Conservation (phyloP, 1,284 basidiomycete genomes). For the Stereum hirsutum region DNA sequence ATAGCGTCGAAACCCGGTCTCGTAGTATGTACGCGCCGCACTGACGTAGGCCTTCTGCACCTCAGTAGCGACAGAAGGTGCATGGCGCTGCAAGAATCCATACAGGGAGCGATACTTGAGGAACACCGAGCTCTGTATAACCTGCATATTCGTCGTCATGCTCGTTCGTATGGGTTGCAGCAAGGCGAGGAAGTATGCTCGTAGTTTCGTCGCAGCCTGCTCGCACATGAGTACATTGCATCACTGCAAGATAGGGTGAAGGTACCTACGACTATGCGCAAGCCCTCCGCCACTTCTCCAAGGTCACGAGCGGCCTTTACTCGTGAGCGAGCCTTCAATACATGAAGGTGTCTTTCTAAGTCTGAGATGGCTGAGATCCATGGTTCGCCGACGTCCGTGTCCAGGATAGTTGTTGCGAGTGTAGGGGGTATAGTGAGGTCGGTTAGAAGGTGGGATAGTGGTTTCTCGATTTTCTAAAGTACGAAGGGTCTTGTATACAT, state of each 20-base stretch:
- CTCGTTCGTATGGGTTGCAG: constrained; percentile 77
- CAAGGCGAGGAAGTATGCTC: constrained; percentile 79
- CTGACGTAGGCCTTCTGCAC: constrained; percentile 84
- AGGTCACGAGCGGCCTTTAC: constrained; percentile 84
- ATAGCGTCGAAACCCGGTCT: constrained; percentile 93
- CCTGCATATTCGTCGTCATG: constrained; percentile 89
- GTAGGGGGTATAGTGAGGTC: constrained; percentile 80
- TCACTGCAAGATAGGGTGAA: not conserved
- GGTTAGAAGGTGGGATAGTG: constrained; percentile 71
- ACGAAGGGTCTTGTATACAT: not conserved
- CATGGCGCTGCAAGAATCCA: constrained; percentile 80
- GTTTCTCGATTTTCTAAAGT: constrained; percentile 77
- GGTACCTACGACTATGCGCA: constrained; percentile 70
- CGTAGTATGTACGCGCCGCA: constrained; percentile 86
- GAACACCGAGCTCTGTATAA: constrained; percentile 84
- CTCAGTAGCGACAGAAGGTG: constrained; percentile 77
- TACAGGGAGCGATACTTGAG: constrained; percentile 83
- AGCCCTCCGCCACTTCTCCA: constrained; percentile 73
- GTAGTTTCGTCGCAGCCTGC: constrained; percentile 82
- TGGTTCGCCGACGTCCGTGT: constrained; percentile 72
- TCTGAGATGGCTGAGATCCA: constrained; percentile 80
- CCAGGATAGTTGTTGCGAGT: constrained; percentile 74
- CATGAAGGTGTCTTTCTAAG: constrained; percentile 70
- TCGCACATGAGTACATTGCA: not conserved
- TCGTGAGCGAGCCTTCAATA: constrained; percentile 59